Percentiles rank a stretch among this genome's conserved stretches.
Conservation (phyloP, 495 filamentous ascomycete species). For the Clohesyomyces aquaticus region DNA sequence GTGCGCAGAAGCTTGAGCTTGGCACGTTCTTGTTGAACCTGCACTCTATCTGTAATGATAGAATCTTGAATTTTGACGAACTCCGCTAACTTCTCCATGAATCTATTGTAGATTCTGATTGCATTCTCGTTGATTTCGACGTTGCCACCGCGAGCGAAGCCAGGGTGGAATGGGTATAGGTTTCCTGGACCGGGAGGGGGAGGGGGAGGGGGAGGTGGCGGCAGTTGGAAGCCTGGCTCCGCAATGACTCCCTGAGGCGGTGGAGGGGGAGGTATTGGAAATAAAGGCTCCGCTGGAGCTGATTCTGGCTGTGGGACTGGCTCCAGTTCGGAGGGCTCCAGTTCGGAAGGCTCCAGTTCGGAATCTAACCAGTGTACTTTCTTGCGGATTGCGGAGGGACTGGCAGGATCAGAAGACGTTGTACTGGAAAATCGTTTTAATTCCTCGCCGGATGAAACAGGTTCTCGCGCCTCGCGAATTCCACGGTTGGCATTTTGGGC, state of each 20-base stretch:
- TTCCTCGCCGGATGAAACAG: too few species aligned
- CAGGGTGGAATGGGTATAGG: slow-evolving; percentile 11
- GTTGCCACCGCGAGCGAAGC: neutral
- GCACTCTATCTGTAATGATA: slow-evolving; percentile 13
- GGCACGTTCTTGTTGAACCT: slow-evolving; percentile 26
- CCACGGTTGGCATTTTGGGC: too few species aligned
- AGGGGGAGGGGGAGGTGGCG: neutral
- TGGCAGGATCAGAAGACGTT: too few species aligned
- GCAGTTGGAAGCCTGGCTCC: too few species aligned
- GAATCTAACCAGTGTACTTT: too few species aligned
- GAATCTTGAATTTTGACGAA: slow-evolving; percentile 29
- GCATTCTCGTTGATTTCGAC: slow-evolving; percentile 10
- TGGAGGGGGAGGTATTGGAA: slow-evolving; percentile 12
- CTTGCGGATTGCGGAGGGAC: too few species aligned
- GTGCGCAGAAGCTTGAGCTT: slow-evolving; percentile 11
- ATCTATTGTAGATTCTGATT: slow-evolving; percentile 21
- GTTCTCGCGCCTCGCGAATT: too few species aligned
- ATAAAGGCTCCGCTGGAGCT: too few species aligned
- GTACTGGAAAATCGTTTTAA: too few species aligned
- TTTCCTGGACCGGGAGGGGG: neutral
- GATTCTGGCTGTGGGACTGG: too few species aligned
- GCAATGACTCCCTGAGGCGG: neutral
- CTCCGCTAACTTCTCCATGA: slow-evolving; percentile 32
- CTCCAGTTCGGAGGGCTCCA: too few species aligned
- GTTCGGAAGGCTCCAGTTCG: too few species aligned